Evolutionary conservation across 768 basidiomycete genomes (phyloP).

Genomic region (Lenzites betulinus): DNA sequence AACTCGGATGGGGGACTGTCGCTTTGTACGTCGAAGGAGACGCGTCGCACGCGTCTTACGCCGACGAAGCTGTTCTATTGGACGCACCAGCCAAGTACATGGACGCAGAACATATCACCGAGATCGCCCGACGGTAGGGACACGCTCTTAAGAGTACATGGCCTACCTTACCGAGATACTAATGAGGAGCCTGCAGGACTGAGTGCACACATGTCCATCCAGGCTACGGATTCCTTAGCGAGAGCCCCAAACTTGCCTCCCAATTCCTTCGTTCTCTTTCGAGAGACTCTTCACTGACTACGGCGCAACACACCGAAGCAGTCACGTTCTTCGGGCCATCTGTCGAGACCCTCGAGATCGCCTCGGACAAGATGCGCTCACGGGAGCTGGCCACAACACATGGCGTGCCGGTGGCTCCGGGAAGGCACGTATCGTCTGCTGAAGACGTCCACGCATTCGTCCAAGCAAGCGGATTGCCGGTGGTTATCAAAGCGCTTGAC

Average conservation of each 20-base stretch:
- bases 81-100: conserved; percentile 23
- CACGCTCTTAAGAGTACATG: background rate
- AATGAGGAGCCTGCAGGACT: background rate
- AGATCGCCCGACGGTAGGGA: conserved; percentile 14
- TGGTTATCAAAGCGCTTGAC: conserved; percentile 37
- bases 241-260: conserved; percentile 32
- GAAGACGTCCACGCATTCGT: conserved; percentile 29
- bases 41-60: conserved; percentile 28
- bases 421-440: conserved; percentile 25
- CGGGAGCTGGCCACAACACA: conserved; percentile 31
- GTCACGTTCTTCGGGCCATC: conserved; percentile 33
- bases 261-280: conserved; percentile 7
- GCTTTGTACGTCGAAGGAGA: conserved; percentile 33
- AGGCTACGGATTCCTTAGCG: conserved; percentile 32
- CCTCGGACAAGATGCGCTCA: conserved; percentile 29
- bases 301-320: background rate
- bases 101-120: conserved; percentile 26
- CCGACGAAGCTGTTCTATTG: conserved; percentile 27
- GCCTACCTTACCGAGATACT: too few relatives aligned
- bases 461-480: conserved; percentile 28
- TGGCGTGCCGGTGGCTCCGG: conserved; percentile 36
- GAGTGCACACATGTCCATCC: conserved; percentile 35
- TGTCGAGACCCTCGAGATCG: conserved; percentile 24
- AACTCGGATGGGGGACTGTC: conserved; percentile 32
- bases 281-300: conserved; percentile 11